A percentile compares a stretch with the other conserved stretches of the same genome.
These are phyloP conservation scores for Jatropha multifida DNA, from an alignment of 441 rosid species.

Conservation along the genomic window DNA sequence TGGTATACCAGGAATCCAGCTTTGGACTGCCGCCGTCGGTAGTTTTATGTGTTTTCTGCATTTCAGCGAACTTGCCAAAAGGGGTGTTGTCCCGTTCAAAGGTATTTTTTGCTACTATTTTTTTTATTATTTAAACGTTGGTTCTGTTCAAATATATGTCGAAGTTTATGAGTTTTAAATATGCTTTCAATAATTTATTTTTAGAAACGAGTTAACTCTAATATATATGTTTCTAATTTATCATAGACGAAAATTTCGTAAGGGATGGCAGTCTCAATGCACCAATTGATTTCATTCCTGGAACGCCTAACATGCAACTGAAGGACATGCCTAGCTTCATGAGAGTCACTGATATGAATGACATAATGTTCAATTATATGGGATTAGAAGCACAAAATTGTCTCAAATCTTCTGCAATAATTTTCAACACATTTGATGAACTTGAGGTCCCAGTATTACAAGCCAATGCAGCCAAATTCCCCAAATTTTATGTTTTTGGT, in stretches of 20 bases:
- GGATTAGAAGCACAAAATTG: neutral
- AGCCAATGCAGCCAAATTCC: conserved; percentile 14
- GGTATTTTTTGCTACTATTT: conserved; percentile 3
- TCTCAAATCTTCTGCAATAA: conserved; percentile 6
- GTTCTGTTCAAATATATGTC: too few relatives aligned
- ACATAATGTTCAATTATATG: conserved; percentile 8
- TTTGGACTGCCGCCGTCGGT: conserved; percentile 29
- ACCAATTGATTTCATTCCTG: conserved; percentile 17
- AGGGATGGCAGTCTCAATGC: conserved; percentile 23
- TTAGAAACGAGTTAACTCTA: neutral
- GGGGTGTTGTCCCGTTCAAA: conserved; percentile 25
- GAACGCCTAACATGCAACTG: conserved; percentile 12
- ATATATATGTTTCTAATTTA: too few relatives aligned
- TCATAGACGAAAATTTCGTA: neutral
- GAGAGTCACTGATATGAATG: conserved; percentile 9
- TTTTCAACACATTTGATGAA: conserved; percentile 28
- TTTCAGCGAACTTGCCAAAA: conserved; percentile 8
- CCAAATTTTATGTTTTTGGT: conserved; percentile 23
- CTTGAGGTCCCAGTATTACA: conserved; percentile 24
- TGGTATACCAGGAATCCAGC: conserved; percentile 17
- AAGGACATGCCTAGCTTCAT: conserved; percentile 28
- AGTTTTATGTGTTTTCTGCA: conserved; percentile 20
- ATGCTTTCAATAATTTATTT: too few relatives aligned
- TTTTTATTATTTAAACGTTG: too few relatives aligned
- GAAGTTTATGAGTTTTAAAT: too few relatives aligned